Evolutionary conservation across 371 early-diverging fungal species (phyloP).

Genomic region (Mortierella sp.): DNA sequence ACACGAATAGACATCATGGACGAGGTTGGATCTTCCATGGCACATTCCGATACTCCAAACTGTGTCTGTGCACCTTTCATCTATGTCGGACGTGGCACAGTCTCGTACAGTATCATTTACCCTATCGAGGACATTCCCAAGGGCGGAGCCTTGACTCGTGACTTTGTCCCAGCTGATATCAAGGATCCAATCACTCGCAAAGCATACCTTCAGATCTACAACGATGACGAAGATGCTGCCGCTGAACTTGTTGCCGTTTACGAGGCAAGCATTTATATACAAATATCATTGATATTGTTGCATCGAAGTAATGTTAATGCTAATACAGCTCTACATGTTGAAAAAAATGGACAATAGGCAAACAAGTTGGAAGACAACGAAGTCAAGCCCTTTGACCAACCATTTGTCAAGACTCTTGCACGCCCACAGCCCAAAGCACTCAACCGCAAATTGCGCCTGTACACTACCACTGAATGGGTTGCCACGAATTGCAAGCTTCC

Average conservation of each 20-base stretch:
- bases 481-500: constrained; percentile 63
- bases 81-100: constrained; percentile 70
- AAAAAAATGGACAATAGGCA: constrained; percentile 12
- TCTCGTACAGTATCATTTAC: constrained; percentile 72
- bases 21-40: constrained; percentile 71
- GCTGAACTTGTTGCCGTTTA: constrained; percentile 58
- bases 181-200: constrained; percentile 58
- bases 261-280: constrained; percentile 18
- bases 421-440: constrained; percentile 11
- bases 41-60: constrained; percentile 69
- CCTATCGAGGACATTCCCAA: constrained; percentile 66
- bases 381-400: constrained; percentile 40
- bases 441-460: constrained; percentile 52
- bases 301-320: background rate
- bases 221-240: constrained; percentile 58
- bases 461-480: constrained; percentile 65
- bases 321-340: background rate
- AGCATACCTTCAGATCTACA: constrained; percentile 66
- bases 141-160: constrained; percentile 64
- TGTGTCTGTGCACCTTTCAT: constrained; percentile 69
- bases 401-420: constrained; percentile 32
- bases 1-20: constrained; percentile 50
- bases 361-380: constrained; percentile 35
- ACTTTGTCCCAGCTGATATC: constrained; percentile 63
- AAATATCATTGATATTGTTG: background rate